These are phyloP conservation scores for Solanum chmielewskii DNA, from an alignment of 257 asterid genomes.

Conservation along the genomic window DNA sequence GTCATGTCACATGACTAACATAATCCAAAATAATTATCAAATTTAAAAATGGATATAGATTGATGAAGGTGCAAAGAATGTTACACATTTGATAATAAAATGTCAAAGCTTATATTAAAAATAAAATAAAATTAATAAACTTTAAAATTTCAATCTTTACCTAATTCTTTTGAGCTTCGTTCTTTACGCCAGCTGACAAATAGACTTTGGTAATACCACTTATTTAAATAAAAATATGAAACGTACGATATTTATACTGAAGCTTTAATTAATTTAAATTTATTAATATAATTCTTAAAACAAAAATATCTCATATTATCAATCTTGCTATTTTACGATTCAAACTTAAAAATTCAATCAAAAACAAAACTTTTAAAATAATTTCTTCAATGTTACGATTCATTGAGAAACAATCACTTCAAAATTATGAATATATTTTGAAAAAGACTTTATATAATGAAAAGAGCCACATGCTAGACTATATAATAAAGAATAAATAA, in stretches of 20 bases:
- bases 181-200: neutral
- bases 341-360: neutral
- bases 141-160: neutral
- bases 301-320: neutral
- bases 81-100: neutral
- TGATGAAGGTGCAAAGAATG: neutral
- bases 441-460: neutral
- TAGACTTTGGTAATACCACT: neutral
- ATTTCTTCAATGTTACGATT: neutral
- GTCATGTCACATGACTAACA: neutral
- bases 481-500: neutral
- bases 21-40: neutral
- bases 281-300: neutral
- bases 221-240: neutral
- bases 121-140: neutral
- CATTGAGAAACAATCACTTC: neutral
- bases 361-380: rapidly evolving
- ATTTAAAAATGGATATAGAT: neutral
- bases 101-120: neutral
- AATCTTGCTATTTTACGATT: neutral
- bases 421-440: neutral
- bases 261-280: neutral
- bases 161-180: neutral
- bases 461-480: neutral
- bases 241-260: neutral